Percentiles rank a stretch among this genome's conserved stretches.
phyloP scores from a whole-genome alignment of 371 early-diverging fungal species.

The Funneliformis caledonium region DNA sequence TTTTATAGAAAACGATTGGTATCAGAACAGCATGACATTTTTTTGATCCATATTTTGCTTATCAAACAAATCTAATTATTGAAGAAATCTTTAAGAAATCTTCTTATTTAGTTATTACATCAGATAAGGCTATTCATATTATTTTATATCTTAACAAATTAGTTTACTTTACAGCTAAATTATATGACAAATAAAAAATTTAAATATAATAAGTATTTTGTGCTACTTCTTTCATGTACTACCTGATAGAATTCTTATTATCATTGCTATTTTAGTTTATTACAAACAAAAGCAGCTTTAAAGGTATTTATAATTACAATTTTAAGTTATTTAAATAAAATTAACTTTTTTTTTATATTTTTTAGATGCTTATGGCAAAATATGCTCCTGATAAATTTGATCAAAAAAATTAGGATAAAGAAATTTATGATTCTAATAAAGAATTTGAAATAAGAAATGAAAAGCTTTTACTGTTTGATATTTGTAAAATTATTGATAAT shows the following conservation, averaged over 20 bases:
- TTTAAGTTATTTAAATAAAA: no score
- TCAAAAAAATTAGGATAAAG: background rate
- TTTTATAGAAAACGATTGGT: background rate
- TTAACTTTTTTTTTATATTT: background rate
- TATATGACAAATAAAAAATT: conserved; percentile 9
- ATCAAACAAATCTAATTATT: conserved; percentile 10
- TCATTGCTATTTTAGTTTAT: background rate
- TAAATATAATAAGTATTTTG: no score
- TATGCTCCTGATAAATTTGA: background rate
- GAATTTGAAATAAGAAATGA: background rate
- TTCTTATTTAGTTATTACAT: background rate
- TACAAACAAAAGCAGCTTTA: background rate
- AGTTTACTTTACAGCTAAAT: conserved; percentile 16
- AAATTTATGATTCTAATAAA: background rate
- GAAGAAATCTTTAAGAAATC: conserved; percentile 13
- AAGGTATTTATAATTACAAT: background rate
- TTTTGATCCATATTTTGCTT: conserved; percentile 16
- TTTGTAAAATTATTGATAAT: conserved; percentile 12
- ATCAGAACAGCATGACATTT: background rate
- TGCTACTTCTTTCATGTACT: background rate
- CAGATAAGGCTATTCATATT: conserved; percentile 21
- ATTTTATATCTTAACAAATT: background rate
- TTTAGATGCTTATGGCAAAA: background rate
- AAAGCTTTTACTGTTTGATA: background rate
- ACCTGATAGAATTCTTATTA: conserved; percentile 23